Conservation (phyloP, 345 rosid genomes). For the Eutrema heterophyllum region DNA sequence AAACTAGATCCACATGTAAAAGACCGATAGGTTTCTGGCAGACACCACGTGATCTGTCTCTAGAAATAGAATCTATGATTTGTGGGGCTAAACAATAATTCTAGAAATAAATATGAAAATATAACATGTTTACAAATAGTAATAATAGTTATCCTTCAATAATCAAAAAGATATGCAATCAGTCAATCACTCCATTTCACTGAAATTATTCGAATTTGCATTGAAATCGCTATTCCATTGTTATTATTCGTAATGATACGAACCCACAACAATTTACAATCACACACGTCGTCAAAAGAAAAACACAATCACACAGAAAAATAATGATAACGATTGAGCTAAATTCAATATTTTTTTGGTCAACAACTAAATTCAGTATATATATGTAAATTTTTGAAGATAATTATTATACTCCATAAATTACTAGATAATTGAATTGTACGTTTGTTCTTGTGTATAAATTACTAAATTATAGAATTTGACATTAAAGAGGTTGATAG, state of each 20-base stretch:
- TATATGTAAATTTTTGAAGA: not conserved
- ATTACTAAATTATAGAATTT: not conserved
- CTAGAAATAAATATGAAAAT: not conserved
- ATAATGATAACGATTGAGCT: not conserved
- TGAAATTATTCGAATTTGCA: not conserved
- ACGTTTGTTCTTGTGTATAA: not conserved
- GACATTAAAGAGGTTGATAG: not conserved
- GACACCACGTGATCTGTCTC: conserved; percentile 8
- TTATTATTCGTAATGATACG: not conserved
- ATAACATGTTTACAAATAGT: not conserved
- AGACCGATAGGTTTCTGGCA: conserved; percentile 5
- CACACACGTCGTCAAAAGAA: conserved; percentile 14
- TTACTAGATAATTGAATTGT: not conserved
- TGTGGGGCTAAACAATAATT: conserved; percentile 2
- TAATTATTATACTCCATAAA: not conserved
- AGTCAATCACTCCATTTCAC: conserved; percentile 8
- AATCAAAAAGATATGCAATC: not conserved
- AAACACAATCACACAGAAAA: not conserved
- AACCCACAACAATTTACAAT: conserved; percentile 13
- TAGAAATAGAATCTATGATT: conserved; percentile 6
- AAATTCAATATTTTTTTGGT: not conserved
- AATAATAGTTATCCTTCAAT: not conserved
- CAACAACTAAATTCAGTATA: not conserved
- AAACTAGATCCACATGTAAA: conserved; percentile 27
- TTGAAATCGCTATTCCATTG: not conserved